These are phyloP conservation scores for Scedosporium boydii DNA, from an alignment of 2,329 filamentous ascomycete species.

Conservation along the genomic window DNA sequence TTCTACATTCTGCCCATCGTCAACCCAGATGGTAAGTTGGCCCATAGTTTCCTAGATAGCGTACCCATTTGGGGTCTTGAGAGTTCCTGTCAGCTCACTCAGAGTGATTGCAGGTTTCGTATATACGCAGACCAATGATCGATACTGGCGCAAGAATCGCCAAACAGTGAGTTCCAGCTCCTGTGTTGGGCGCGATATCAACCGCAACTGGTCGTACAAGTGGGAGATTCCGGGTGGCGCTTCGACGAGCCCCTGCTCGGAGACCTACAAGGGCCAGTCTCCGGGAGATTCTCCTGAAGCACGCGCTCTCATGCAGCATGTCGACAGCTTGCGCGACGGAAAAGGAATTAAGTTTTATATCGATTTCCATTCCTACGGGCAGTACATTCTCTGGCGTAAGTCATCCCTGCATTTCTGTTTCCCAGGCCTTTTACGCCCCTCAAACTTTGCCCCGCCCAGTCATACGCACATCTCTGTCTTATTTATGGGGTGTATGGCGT, in stretches of 20 bases:
- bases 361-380: slow-evolving; percentile 56
- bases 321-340: slow-evolving; percentile 15
- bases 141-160: slow-evolving; percentile 55
- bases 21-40: slow-evolving; percentile 45
- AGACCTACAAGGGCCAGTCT: slow-evolving; percentile 35
- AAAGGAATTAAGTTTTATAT: slow-evolving; percentile 52
- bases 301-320: slow-evolving; percentile 21
- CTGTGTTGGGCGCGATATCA: slow-evolving; percentile 46
- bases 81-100: not conserved
- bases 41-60: not conserved
- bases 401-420: not conserved
- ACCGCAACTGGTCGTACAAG: slow-evolving; percentile 50
- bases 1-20: slow-evolving; percentile 56
- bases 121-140: slow-evolving; percentile 45
- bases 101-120: slow-evolving; percentile 37
- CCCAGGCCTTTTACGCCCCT: too few relatives aligned
- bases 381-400: slow-evolving; percentile 21
- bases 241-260: slow-evolving; percentile 39
- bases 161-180: slow-evolving; percentile 25
- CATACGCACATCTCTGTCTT: not conserved
- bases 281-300: slow-evolving; percentile 45
- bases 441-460: too few relatives aligned
- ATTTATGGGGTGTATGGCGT: too few relatives aligned
- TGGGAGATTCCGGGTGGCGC: slow-evolving; percentile 41
- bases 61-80: too few relatives aligned